Percentiles rank a stretch among this genome's conserved stretches.
These are phyloP conservation scores for Ambrosia hybrid DNA, from an alignment of 140 eudicot genomes.

Conservation along the genomic window DNA sequence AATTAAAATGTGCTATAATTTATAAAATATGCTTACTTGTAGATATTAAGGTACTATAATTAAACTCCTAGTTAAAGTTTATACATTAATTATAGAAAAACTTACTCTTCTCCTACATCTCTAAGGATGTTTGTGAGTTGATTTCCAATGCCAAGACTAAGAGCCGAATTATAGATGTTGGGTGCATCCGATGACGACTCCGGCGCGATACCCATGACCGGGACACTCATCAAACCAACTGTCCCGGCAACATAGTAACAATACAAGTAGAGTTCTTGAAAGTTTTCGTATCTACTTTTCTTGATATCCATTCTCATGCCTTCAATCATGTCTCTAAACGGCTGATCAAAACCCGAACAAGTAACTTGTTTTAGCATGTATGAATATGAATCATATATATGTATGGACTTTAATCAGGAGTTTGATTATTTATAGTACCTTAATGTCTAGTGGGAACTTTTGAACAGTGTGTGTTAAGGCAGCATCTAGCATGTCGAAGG, in stretches of 20 bases:
- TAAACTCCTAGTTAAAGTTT: no score
- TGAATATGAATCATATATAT: not conserved
- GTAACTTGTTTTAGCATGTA: not conserved
- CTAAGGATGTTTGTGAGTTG: constrained; percentile 95
- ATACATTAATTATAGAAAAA: no score
- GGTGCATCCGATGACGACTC: constrained; percentile 58
- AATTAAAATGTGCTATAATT: no score
- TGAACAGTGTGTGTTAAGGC: constrained; percentile 77
- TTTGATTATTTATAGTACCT: constrained; percentile 40
- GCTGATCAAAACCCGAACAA: constrained; percentile 39
- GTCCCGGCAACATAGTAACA: constrained; percentile 96
- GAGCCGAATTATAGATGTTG: constrained; percentile 66
- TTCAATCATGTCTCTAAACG: constrained; percentile 92
- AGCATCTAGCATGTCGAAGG: constrained; percentile 86
- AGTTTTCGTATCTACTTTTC: constrained; percentile 70
- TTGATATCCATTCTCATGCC: constrained; percentile 96
- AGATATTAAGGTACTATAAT: no score
- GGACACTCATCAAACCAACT: constrained; percentile 89
- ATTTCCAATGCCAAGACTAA: constrained; percentile 84
- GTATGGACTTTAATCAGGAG: not conserved
- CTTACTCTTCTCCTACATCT: constrained; percentile 91
- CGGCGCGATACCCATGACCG: constrained; percentile 87
- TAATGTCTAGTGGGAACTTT: constrained; percentile 80
- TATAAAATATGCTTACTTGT: no score
- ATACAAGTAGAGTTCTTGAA: constrained; percentile 69